Base-by-base conservation (phyloP, 2,329 filamentous ascomycete genomes). In the Cephalotrichum gorgonifer region DNA sequence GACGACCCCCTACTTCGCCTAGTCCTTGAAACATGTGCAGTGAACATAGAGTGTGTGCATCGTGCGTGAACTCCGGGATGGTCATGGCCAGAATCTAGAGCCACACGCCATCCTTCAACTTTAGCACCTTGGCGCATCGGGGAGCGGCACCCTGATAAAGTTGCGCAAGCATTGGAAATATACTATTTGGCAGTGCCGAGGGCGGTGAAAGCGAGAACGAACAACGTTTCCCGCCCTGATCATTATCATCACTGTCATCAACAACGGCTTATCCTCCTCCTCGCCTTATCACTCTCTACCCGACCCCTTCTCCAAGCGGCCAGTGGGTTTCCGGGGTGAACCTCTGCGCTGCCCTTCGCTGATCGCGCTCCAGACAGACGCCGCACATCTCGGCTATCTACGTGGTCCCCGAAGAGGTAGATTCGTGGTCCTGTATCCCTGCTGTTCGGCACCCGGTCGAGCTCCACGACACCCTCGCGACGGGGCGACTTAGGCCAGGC, bases 401-500 rank as follows among this genome's bases (percentile, higher is more conserved):
- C 26, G 26, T 33, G 22, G 17, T 26, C 15, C 3, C 15, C 4
- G 17, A 9, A 27, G 17, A 6, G 17, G 17, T 9, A 17, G 3
- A 20, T 39, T 20, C 17, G 35, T 39, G 22, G 35, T 7, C 17
- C 7, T 20, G n/a, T 39, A 31, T 31, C 11, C 17, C 35, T 22
- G n/a, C 35, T 39, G n/a, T 20, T 20, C 35, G n/a, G 35, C 4
- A 11, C 35, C 17, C 35, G 17, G n/a, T 20, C 17, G 35, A 39
- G 35, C 35, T 11, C 17, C 35, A 39, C n/a, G n/a, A 33, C 30
- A 33, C 30, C 35, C 35, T 39, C 17, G 35, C 17, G 35, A 35
- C 41, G 27, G 44, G 22, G 41, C 49, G 44, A 54, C 56, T 68
- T 72, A 75, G 61, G 76, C 73, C 61, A 73, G 64, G 60, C 77